These are phyloP conservation scores for Calycina herbarum DNA, from an alignment of 2,329 filamentous ascomycete species.

Conservation along the genomic window DNA sequence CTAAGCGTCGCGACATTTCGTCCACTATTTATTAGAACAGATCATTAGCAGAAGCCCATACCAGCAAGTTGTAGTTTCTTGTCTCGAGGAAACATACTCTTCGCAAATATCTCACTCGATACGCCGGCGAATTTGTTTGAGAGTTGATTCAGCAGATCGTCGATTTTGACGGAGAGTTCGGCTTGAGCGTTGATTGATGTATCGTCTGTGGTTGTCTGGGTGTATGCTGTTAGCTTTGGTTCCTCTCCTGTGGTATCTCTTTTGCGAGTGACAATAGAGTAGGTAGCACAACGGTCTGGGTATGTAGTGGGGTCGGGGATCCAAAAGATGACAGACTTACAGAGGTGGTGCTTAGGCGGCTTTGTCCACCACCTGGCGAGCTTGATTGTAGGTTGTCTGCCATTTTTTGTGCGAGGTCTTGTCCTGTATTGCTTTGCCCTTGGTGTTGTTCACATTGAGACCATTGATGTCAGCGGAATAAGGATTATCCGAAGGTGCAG, in stretches of 20 bases:
- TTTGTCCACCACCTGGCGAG: conserved; percentile 4
- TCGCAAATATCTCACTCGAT: conserved; percentile 83
- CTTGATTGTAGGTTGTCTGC: not conserved
- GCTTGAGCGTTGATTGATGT: conserved; percentile 29
- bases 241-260: not conserved
- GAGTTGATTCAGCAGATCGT: conserved; percentile 81
- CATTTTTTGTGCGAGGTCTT: not conserved
- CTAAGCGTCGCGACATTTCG: conserved; percentile 84
- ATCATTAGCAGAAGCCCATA: not conserved
- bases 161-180: conserved; percentile 59
- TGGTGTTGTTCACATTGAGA: not conserved
- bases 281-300: not conserved
- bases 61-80: too few species aligned
- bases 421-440: not conserved
- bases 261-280: not conserved
- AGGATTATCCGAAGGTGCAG: too few species aligned
- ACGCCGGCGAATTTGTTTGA: conserved; percentile 83
- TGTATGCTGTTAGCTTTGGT: not conserved
- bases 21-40: conserved; percentile 63
- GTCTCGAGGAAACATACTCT: conserved; percentile 61
- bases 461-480: not conserved
- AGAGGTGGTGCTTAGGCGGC: conserved; percentile 8
- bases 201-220: conserved; percentile 27
- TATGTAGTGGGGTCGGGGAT: not conserved
- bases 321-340: not conserved